These are phyloP conservation scores for Pseudozyma flocculosa DNA, from an alignment of 1,284 basidiomycete species.

Conservation along the genomic window DNA sequence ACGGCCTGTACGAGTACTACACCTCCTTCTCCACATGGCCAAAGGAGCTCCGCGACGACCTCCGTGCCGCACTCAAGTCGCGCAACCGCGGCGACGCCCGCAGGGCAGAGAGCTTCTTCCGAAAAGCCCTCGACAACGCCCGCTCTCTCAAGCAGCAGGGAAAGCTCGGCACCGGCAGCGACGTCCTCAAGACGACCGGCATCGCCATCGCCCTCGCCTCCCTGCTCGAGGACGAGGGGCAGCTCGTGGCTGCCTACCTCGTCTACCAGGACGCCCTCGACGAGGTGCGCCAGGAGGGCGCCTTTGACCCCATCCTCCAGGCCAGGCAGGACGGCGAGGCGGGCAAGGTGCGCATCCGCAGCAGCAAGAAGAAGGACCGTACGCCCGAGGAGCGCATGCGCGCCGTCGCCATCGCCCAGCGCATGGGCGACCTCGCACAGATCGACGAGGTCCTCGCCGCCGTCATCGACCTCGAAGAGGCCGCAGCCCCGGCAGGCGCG, in stretches of 20 bases:
- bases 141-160: constrained; percentile 25
- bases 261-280: constrained; percentile 49
- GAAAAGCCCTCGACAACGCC: constrained; percentile 42
- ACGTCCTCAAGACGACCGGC: constrained; percentile 54
- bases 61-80: constrained; percentile 54
- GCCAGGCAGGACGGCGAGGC: constrained; percentile 5
- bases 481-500: too few relatives aligned
- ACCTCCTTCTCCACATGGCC: constrained; percentile 57
- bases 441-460: constrained; percentile 25
- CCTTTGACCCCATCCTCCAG: constrained; percentile 1
- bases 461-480: constrained; percentile 2
- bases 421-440: constrained; percentile 45
- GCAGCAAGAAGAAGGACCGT: background rate
- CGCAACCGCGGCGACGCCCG: constrained; percentile 46
- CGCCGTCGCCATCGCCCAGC: constrained; percentile 49
- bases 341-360: background rate
- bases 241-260: constrained; percentile 25
- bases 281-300: constrained; percentile 26
- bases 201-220: constrained; percentile 54
- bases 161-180: constrained; percentile 15
- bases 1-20: constrained; percentile 56
- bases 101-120: constrained; percentile 45
- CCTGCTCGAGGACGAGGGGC: constrained; percentile 48
- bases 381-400: constrained; percentile 42
- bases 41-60: constrained; percentile 47